Conservation (phyloP, 805 yeast species). For the Maudiozyma serrabonitensis region DNA sequence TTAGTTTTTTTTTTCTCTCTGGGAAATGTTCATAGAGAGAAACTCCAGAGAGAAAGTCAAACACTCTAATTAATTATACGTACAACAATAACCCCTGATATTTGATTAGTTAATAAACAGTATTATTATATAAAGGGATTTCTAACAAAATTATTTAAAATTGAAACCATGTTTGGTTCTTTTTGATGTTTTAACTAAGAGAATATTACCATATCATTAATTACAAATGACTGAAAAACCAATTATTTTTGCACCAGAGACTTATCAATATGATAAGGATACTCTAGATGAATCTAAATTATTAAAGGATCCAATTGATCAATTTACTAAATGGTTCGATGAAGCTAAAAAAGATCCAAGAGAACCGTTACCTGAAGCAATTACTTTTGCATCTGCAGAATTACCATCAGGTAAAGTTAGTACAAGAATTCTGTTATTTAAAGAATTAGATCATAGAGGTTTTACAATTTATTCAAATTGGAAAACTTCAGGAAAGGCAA, state of each 20-base stretch:
- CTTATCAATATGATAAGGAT: constrained; percentile 75
- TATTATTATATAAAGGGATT: too few relatives aligned
- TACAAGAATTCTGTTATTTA: constrained; percentile 73
- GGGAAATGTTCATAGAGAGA: too few relatives aligned
- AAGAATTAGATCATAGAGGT: constrained; percentile 80
- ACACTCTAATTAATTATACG: too few relatives aligned
- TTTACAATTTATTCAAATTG: constrained; percentile 87
- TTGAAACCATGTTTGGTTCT: too few relatives aligned
- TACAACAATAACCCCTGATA: too few relatives aligned
- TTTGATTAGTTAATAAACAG: too few relatives aligned
- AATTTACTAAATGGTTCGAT: constrained; percentile 77
- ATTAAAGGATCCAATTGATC: constrained; percentile 52
- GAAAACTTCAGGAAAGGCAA: constrained; percentile 74
- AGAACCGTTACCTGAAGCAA: constrained; percentile 69
- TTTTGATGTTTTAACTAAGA: too few relatives aligned
- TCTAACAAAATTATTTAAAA: too few relatives aligned
- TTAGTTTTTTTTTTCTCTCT: too few relatives aligned
- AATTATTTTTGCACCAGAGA: constrained; percentile 64
- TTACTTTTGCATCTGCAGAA: constrained; percentile 80
- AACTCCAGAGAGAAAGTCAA: too few relatives aligned
- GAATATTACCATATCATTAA: neutral
- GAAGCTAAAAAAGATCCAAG: constrained; percentile 49
- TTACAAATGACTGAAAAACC: constrained; percentile 20
- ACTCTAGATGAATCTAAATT: constrained; percentile 48
- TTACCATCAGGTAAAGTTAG: constrained; percentile 88